phyloP scores from a whole-genome alignment of 768 basidiomycete species.

The Russula sp. region DNA sequence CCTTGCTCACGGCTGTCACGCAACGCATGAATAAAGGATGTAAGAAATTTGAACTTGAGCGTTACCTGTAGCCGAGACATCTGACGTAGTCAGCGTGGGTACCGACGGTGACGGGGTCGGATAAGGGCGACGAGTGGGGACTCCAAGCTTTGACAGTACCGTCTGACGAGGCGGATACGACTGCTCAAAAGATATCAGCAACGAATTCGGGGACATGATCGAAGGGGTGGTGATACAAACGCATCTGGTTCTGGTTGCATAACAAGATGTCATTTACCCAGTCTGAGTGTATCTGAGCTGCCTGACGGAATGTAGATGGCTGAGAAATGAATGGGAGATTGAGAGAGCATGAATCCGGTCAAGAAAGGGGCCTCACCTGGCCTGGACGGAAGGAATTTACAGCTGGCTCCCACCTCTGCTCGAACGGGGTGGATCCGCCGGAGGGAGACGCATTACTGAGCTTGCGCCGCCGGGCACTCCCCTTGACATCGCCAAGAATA shows the following conservation, averaged over 20 bases:
- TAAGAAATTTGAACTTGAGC: background rate
- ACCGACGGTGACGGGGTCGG: slow-evolving; percentile 63
- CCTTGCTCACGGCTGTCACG: slow-evolving; percentile 58
- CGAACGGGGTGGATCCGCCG: slow-evolving; percentile 42
- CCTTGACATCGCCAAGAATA: slow-evolving; percentile 63
- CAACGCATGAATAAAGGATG: slow-evolving; percentile 16
- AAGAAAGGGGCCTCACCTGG: slow-evolving; percentile 35
- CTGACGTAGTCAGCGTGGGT: slow-evolving; percentile 82
- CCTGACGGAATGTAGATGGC: slow-evolving; percentile 73
- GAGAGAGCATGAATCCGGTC: background rate
- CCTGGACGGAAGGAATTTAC: slow-evolving; percentile 39
- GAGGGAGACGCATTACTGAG: slow-evolving; percentile 27
- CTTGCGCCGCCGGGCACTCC: slow-evolving; percentile 29
- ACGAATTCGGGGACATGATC: background rate
- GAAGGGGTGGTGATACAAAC: slow-evolving; percentile 33
- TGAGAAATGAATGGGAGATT: slow-evolving; percentile 22
- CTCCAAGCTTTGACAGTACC: slow-evolving; percentile 92
- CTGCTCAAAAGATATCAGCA: slow-evolving; percentile 30
- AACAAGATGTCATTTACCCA: slow-evolving; percentile 95
- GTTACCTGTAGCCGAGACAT: slow-evolving; percentile 64
- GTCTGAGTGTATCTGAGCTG: slow-evolving; percentile 82
- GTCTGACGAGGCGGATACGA: slow-evolving; percentile 92
- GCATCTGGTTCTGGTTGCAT: slow-evolving; percentile 86
- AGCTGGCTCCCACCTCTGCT: slow-evolving; percentile 79
- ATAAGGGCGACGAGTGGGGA: slow-evolving; percentile 57